Evolutionary conservation across 2,329 filamentous ascomycete genomes (phyloP), one percentile per base, ranked within the genome.

Genomic region (Beauveria varroae): DNA sequence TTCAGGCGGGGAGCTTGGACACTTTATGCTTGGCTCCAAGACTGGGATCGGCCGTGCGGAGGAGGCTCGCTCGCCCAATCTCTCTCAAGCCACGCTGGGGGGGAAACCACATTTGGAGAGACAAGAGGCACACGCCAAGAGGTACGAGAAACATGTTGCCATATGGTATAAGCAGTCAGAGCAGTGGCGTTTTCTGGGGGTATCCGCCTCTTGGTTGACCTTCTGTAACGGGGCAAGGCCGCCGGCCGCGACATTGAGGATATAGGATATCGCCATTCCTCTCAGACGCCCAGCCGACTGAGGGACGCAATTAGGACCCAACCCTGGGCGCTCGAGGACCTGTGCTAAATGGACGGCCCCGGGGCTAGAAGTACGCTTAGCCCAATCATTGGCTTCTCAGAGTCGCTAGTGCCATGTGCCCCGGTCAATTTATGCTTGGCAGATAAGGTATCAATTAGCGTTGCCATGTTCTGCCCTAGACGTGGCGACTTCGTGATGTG

Each of bases 361-460:
- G 22, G 18, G 14, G 12, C 20, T 18, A 37, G 30, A 18, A 24
- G 50, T 16, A 41, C 34, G 20, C 22, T n/a, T 40, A 40, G 20
- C 37, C 18, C 10, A 37, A 2, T 6, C 34, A 22, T 14, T 20
- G 24, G 18, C 52, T 44, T 34, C 16, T 28, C 22, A 20, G 44
- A 46, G 44, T 51, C 46, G 30, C 8, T 58, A 58, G 56, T 24
- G 56, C 26, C 41, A 9, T 16, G 3, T n/a, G 26, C 46, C 60
- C 60, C 44, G 18, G 57, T 47, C 18, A 26, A 53, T 53, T 61
- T 61, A 61, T 46, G 52, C 60, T 61, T 61, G 60, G 60, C 60
- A 61, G 60, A 61, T 61, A 61, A 61, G 60, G 60, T 57, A 37
- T 40, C 46, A 26, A 40, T 26, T 55, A 61, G 52, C 28, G 43